These are phyloP conservation scores for Trichosanthes cucumerina DNA, from an alignment of 306 rosid species.

Conservation along the genomic window DNA sequence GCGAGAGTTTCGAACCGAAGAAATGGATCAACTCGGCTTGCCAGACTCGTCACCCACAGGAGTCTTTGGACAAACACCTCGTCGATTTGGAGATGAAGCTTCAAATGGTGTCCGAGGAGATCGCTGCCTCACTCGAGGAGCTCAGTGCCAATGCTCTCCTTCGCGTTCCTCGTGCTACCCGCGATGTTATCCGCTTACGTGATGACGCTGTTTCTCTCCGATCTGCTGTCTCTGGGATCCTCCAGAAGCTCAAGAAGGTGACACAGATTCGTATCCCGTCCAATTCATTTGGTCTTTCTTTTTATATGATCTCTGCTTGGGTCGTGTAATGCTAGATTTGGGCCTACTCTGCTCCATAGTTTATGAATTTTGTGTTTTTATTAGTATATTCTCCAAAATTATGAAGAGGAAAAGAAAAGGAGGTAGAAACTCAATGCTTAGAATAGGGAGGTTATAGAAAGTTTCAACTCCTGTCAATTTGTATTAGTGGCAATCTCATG, in stretches of 20 bases:
- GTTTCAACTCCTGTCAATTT: background rate
- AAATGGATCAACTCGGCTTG: slow-evolving; percentile 89
- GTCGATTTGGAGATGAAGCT: slow-evolving; percentile 91
- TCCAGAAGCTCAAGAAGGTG: slow-evolving; percentile 89
- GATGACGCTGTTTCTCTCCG: slow-evolving; percentile 92
- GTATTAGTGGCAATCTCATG: background rate
- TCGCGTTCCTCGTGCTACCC: slow-evolving; percentile 91
- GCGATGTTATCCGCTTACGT: slow-evolving; percentile 82
- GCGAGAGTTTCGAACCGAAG: slow-evolving; percentile 75
- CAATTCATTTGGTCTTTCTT: background rate
- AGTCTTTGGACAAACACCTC: slow-evolving; percentile 66
- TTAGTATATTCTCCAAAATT: background rate
- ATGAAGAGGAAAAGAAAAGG: background rate
- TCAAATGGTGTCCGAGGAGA: slow-evolving; percentile 90
- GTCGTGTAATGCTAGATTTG: background rate
- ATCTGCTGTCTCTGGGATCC: slow-evolving; percentile 70
- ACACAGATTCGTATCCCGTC: too few relatives aligned
- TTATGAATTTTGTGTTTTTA: too few relatives aligned
- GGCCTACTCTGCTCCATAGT: background rate
- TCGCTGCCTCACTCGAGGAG: slow-evolving; percentile 86
- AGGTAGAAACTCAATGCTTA: background rate
- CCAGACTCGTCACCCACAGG: slow-evolving; percentile 84
- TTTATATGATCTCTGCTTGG: background rate
- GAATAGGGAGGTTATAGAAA: background rate
- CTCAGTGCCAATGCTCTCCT: slow-evolving; percentile 86